Conservation (phyloP, 2,329 filamentous ascomycete genomes). For the Phaeomoniella chlamydospora region DNA sequence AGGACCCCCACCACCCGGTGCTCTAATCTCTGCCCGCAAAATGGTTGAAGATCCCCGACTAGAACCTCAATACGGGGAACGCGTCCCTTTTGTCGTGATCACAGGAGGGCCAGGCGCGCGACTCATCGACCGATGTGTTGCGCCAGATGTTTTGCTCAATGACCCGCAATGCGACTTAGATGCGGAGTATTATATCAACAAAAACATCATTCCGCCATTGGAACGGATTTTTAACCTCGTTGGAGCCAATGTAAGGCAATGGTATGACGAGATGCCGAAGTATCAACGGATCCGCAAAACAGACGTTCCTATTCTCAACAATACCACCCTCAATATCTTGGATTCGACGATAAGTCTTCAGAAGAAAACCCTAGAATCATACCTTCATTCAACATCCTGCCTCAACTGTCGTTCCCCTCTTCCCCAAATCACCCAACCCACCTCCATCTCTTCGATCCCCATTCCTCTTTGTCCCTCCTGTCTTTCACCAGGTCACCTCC, state of each 20-base stretch:
- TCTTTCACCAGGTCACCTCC: slow-evolving; percentile 13
- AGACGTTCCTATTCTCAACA: slow-evolving; percentile 15
- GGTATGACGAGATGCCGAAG: slow-evolving; percentile 97
- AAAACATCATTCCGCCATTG: slow-evolving; percentile 87
- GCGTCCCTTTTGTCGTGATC: slow-evolving; percentile 87
- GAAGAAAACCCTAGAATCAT: slow-evolving; percentile 79
- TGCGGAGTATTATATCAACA: slow-evolving; percentile 91
- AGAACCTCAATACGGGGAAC: slow-evolving; percentile 89
- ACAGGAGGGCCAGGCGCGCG: slow-evolving; percentile 74
- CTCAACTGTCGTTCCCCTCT: slow-evolving; percentile 58
- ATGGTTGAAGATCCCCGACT: slow-evolving; percentile 78
- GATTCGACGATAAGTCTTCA: slow-evolving; percentile 16
- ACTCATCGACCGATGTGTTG: slow-evolving; percentile 78
- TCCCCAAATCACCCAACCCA: slow-evolving; percentile 49
- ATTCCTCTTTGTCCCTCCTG: slow-evolving; percentile 9
- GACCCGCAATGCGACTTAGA: slow-evolving; percentile 72
- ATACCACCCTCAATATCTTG: slow-evolving; percentile 7
- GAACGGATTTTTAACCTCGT: slow-evolving; percentile 95
- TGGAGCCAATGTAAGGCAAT: slow-evolving; percentile 74
- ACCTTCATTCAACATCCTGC: slow-evolving; percentile 70
- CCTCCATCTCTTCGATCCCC: slow-evolving; percentile 24
- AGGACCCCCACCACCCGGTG: slow-evolving; percentile 69
- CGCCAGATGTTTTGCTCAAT: slow-evolving; percentile 66
- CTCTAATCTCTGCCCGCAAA: slow-evolving; percentile 68
- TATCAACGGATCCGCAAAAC: slow-evolving; percentile 59